These are phyloP conservation scores for Cinnamomum micranthum DNA, from an alignment of 164 flowering plant genomes.

Conservation along the genomic window DNA sequence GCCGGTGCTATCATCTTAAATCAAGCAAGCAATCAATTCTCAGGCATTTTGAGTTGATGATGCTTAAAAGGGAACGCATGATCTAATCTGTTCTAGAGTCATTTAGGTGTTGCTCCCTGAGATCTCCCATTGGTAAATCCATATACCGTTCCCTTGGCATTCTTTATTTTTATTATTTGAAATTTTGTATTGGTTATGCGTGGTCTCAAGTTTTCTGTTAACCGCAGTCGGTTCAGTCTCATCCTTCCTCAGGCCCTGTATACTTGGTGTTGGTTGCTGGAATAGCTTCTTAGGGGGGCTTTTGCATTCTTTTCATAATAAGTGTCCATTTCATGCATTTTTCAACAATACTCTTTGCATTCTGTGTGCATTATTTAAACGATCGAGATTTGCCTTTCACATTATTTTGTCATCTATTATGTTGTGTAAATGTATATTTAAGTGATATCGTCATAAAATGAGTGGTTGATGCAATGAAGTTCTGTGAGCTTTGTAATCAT, in stretches of 20 bases:
- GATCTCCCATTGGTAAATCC: conserved; percentile 1
- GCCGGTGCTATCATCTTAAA: neutral
- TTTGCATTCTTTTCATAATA: too few relatives aligned
- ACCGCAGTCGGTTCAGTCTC: neutral
- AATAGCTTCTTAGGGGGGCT: neutral
- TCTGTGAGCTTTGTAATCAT: too few relatives aligned
- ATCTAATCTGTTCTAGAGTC: neutral
- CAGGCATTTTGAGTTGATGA: conserved; percentile 2
- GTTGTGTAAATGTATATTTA: too few relatives aligned
- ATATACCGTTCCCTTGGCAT: neutral
- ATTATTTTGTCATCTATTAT: too few relatives aligned
- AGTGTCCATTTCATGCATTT: too few relatives aligned
- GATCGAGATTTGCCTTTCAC: too few relatives aligned
- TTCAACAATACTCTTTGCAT: too few relatives aligned
- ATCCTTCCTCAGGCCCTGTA: conserved; percentile 8
- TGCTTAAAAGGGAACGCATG: neutral
- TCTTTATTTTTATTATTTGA: neutral
- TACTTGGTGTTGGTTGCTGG: conserved; percentile 5
- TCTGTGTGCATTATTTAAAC: too few relatives aligned
- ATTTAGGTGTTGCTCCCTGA: neutral
- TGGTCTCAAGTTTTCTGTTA: neutral
- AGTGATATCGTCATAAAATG: too few relatives aligned
- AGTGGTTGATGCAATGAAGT: too few relatives aligned
- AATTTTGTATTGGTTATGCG: conserved; percentile 6
- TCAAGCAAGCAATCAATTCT: neutral